Evolutionary conservation across 768 basidiomycete genomes (phyloP).

Genomic region (Russula sp.): DNA sequence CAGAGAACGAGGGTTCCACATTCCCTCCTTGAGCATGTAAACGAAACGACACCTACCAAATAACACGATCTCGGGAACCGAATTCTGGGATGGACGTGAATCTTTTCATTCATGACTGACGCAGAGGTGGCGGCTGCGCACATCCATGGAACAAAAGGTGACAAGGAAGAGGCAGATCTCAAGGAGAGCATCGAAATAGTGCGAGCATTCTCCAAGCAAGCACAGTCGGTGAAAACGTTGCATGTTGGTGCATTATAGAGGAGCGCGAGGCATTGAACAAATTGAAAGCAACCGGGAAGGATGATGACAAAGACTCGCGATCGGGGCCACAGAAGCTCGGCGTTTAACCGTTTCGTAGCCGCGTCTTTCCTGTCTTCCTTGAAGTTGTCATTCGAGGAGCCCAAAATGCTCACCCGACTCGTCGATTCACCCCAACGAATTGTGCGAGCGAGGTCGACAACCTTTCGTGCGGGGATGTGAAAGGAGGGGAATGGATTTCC

Average conservation of each 20-base stretch:
- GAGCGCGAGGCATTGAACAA: too few species aligned
- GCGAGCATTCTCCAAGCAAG: not conserved
- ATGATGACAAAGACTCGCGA: constrained; percentile 6
- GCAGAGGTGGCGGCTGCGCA: too few species aligned
- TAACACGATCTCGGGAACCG: too few species aligned
- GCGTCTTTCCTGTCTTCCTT: not conserved
- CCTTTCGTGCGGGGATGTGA: not conserved
- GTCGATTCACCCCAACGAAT: not conserved
- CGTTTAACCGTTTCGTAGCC: not conserved
- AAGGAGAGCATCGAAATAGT: not conserved
- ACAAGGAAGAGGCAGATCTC: not conserved
- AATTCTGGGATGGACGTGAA: too few species aligned
- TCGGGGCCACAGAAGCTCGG: constrained; percentile 5
- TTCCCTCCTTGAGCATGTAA: too few species aligned
- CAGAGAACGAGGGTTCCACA: too few species aligned
- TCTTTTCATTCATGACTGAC: too few species aligned
- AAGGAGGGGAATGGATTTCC: constrained; percentile 1
- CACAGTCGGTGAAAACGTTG: not conserved
- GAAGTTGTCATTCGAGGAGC: too few species aligned
- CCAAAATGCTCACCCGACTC: not conserved
- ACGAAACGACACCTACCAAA: too few species aligned
- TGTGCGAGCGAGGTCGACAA: not conserved
- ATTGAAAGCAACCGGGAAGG: not conserved
- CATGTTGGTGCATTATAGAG: too few species aligned
- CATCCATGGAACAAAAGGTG: too few species aligned